Evolutionary conservation across 2,329 filamentous ascomycete genomes (phyloP).

Genomic region (Xylariales sp.): DNA sequence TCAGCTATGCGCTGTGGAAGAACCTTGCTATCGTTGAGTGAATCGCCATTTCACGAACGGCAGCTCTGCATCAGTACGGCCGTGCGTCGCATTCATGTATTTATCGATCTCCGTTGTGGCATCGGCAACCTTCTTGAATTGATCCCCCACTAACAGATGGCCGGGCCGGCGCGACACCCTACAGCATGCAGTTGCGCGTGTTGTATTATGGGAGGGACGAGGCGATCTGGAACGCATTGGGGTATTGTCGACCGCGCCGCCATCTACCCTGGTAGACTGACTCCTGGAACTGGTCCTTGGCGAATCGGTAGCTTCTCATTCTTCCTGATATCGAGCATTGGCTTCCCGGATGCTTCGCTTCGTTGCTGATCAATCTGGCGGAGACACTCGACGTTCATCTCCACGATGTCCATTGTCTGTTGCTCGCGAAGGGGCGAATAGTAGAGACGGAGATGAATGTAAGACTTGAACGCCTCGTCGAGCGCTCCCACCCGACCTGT

Average conservation of each 20-base stretch:
- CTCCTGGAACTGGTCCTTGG: not conserved
- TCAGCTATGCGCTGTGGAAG: too few relatives aligned
- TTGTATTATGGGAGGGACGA: not conserved
- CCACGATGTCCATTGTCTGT: not conserved
- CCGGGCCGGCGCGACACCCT: not conserved
- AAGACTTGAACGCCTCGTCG: not conserved
- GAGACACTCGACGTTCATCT: not conserved
- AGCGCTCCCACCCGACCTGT: not conserved
- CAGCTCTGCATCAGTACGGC: not conserved
- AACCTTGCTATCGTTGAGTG: too few relatives aligned
- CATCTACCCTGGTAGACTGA: not conserved
- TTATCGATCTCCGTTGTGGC: not conserved
- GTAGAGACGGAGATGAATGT: not conserved
- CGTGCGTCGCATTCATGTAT: not conserved
- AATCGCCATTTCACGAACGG: too few relatives aligned
- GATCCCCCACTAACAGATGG: not conserved
- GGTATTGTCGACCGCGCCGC: conserved; percentile 36
- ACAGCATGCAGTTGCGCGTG: not conserved
- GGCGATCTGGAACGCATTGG: conserved; percentile 30
- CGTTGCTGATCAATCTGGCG: not conserved
- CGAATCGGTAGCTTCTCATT: not conserved
- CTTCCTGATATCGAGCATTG: not conserved
- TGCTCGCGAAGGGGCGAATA: not conserved
- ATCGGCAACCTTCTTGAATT: not conserved
- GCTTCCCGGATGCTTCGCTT: not conserved